Conservation (phyloP, 441 rosid genomes). For the Flueggea neowawraea region DNA sequence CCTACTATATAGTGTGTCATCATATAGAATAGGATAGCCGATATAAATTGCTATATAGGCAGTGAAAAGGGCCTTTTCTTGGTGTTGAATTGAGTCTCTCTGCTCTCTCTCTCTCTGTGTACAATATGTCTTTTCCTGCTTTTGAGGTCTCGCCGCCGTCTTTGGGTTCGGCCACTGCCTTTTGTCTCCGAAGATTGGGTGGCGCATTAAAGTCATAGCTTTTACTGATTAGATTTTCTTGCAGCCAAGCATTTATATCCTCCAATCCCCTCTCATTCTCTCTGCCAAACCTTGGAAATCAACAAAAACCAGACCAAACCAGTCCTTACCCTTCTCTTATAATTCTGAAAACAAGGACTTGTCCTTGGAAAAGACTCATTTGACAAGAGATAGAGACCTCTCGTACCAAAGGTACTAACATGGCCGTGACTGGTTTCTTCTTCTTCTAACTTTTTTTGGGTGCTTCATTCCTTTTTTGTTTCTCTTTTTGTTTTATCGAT, state of each 20-base stretch:
- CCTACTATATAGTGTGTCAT: too few relatives aligned
- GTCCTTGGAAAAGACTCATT: neutral
- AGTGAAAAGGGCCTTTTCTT: too few relatives aligned
- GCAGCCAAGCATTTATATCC: neutral
- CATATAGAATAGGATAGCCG: too few relatives aligned
- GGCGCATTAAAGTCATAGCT: constrained; percentile 36
- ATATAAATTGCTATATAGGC: too few relatives aligned
- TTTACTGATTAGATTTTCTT: constrained; percentile 12
- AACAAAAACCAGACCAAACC: neutral
- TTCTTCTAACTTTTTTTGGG: neutral
- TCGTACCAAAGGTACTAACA: neutral
- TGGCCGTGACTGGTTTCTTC: neutral
- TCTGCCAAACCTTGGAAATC: neutral
- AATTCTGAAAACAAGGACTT: too few relatives aligned
- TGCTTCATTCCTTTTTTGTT: neutral
- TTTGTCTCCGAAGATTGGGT: constrained; percentile 23
- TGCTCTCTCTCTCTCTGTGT: too few relatives aligned
- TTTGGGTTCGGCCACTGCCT: constrained; percentile 30
- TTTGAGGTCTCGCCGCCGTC: constrained; percentile 34
- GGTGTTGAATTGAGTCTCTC: too few relatives aligned
- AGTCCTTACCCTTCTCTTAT: too few relatives aligned
- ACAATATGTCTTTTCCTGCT: neutral
- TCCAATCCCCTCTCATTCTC: too few relatives aligned
- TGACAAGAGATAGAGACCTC: neutral
- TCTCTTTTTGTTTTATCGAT: neutral